A percentile compares a stretch with the other conserved stretches of the same genome.
These are phyloP conservation scores for Lathyrus aphaca DNA, from an alignment of 306 rosid species.

Conservation along the genomic window DNA sequence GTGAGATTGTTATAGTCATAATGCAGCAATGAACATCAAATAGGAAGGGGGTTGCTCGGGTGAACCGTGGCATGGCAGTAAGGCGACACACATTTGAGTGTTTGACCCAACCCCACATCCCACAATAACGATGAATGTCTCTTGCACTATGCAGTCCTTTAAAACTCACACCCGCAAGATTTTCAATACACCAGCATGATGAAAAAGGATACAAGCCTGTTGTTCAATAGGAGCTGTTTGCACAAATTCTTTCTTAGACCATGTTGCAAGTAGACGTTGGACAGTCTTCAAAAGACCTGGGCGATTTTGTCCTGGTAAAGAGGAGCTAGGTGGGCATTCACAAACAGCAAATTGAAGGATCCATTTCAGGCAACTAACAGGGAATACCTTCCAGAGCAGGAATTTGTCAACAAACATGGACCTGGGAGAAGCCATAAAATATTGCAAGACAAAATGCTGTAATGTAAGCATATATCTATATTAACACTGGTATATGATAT, in stretches of 20 bases:
- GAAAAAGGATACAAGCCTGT: conserved; percentile 91
- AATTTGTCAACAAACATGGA: conserved; percentile 82
- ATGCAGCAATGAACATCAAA: conserved; percentile 30
- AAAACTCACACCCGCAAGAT: conserved; percentile 24
- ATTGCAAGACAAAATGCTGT: conserved; percentile 8
- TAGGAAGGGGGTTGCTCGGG: conserved; percentile 12
- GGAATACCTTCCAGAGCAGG: conserved; percentile 92
- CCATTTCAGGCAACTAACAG: conserved; percentile 85
- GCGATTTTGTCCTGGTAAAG: conserved; percentile 47
- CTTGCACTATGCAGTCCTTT: conserved; percentile 17
- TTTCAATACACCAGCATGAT: conserved; percentile 27
- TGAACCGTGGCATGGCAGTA: conserved; percentile 1
- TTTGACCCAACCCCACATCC: conserved; percentile 23
- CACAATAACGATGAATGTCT: conserved; percentile 7
- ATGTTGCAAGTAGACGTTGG: conserved; percentile 65
- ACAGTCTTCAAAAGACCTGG: conserved; percentile 52
- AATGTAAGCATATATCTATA: conserved; percentile 30
- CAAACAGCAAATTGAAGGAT: conserved; percentile 81
- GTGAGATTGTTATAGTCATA: conserved; percentile 10
- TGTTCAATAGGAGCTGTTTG: conserved; percentile 85
- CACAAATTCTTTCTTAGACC: conserved; percentile 88
- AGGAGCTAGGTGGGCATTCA: conserved; percentile 69
- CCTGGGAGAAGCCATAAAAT: conserved; percentile 53
- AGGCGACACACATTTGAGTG: conserved; percentile 4
- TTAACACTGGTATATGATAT: conserved; percentile 28